A percentile compares a stretch with the other conserved stretches of the same genome.
phyloP scores from a whole-genome alignment of 2,329 filamentous ascomycete species.

The Colletotrichum sp. region DNA sequence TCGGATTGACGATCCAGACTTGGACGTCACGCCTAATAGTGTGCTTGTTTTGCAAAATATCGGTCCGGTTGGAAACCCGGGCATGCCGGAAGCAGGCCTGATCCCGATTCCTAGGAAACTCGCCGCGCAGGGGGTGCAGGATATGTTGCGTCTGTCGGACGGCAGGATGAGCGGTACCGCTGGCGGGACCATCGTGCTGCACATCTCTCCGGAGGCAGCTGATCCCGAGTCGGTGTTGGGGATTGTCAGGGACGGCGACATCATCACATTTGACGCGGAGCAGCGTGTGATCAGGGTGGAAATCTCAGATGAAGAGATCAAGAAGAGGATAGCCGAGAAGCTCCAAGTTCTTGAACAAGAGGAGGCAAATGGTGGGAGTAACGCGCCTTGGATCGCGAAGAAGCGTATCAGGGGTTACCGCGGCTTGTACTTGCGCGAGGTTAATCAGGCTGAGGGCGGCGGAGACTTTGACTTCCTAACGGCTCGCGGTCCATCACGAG shows the following conservation, averaged over 20 bases:
- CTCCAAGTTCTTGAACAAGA: slow-evolving; percentile 36
- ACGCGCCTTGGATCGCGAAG: slow-evolving; percentile 38
- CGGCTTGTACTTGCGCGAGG: slow-evolving; percentile 62
- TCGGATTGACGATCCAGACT: slow-evolving; percentile 59
- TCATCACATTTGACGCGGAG: slow-evolving; percentile 78
- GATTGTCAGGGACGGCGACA: slow-evolving; percentile 76
- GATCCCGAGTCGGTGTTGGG: slow-evolving; percentile 78
- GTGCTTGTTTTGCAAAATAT: slow-evolving; percentile 89
- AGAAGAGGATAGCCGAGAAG: slow-evolving; percentile 65
- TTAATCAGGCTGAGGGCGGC: slow-evolving; percentile 64
- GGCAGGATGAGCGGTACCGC: slow-evolving; percentile 86
- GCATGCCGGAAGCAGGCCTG: slow-evolving; percentile 85
- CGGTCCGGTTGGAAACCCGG: slow-evolving; percentile 86
- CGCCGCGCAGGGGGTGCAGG: slow-evolving; percentile 74
- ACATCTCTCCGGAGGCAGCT: slow-evolving; percentile 86
- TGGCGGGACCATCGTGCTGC: slow-evolving; percentile 89
- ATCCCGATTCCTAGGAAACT: slow-evolving; percentile 75
- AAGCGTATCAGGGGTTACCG: slow-evolving; percentile 58
- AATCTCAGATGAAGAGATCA: slow-evolving; percentile 74
- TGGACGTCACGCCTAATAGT: slow-evolving; percentile 64
- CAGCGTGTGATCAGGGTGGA: slow-evolving; percentile 64
- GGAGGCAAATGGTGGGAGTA: slow-evolving; percentile 27
- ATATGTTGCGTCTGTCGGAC: slow-evolving; percentile 86
- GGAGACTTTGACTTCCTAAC: slow-evolving; percentile 68
- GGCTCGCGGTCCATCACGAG: slow-evolving; percentile 30